phyloP scores from a whole-genome alignment of 2,329 filamentous ascomycete genomes.

The Rutstroemia sydowiana region DNA sequence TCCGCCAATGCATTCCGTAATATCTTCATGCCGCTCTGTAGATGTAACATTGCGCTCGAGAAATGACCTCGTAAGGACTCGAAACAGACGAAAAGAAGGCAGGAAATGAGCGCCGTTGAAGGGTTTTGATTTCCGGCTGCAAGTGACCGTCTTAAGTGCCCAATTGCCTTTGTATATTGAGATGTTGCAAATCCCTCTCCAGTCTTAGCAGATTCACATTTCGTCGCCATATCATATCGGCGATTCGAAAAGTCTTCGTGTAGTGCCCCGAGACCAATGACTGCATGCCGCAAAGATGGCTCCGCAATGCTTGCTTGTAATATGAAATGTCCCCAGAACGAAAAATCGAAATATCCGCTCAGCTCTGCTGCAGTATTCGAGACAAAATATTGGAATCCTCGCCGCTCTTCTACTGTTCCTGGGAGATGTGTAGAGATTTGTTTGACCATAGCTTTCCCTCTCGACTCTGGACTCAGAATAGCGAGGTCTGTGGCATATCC shows the following conservation, averaged over 20 bases:
- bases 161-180: constrained; percentile 28
- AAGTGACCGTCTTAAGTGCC: constrained; percentile 21
- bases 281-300: constrained; percentile 24
- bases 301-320: constrained; percentile 23
- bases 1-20: constrained; percentile 14
- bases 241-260: constrained; percentile 25
- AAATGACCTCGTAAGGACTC: constrained; percentile 26
- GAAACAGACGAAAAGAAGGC: constrained; percentile 22
- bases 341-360: constrained; percentile 22
- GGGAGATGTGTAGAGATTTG: constrained; percentile 18
- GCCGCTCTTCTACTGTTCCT: constrained; percentile 21
- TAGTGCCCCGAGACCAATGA: constrained; percentile 26
- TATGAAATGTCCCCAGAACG: constrained; percentile 25
- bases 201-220: constrained; percentile 7
- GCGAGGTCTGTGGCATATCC: constrained; percentile 7
- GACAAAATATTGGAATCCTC: constrained; percentile 25
- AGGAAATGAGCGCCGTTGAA: constrained; percentile 18
- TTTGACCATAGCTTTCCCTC: constrained; percentile 10
- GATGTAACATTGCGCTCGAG: constrained; percentile 25
- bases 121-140: constrained; percentile 18
- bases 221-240: constrained; percentile 7
- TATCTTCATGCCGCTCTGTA: constrained; percentile 26
- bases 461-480: not conserved
- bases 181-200: constrained; percentile 19
- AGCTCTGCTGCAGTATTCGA: constrained; percentile 22